phyloP scores from a whole-genome alignment of 257 asterid genomes.

The Vinca minor region DNA sequence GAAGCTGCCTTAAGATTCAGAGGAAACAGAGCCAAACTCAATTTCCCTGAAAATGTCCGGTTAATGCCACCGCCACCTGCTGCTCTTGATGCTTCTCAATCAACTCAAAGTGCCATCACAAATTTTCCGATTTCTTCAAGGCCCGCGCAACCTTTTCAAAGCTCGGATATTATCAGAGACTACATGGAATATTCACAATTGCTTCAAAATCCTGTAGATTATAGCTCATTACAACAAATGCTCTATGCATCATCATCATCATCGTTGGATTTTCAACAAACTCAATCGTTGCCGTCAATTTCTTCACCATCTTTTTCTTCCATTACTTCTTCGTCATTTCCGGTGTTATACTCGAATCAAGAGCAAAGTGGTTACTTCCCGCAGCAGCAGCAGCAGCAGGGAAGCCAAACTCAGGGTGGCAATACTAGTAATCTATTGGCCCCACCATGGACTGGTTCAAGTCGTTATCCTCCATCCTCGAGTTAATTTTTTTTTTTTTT shows the following conservation, averaged over 20 bases:
- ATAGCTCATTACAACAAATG: slow-evolving; percentile 43
- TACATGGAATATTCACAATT: slow-evolving; percentile 65
- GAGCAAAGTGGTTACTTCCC: slow-evolving; percentile 35
- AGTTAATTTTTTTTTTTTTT: slow-evolving; percentile 41
- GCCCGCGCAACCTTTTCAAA: slow-evolving; percentile 22
- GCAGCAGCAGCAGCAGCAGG: slow-evolving; percentile 30
- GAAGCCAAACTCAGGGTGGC: slow-evolving; percentile 27
- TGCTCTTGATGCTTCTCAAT: slow-evolving; percentile 15
- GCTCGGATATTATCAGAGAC: slow-evolving; percentile 37
- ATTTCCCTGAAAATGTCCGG: slow-evolving; percentile 68
- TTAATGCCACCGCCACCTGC: slow-evolving; percentile 35
- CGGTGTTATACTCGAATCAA: slow-evolving; percentile 41
- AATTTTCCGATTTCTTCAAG: slow-evolving; percentile 1
- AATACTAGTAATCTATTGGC: slow-evolving; percentile 20
- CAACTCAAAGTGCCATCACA: no score
- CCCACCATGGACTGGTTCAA: slow-evolving; percentile 46
- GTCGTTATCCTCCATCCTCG: slow-evolving; percentile 53
- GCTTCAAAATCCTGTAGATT: slow-evolving; percentile 37
- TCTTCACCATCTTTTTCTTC: no score
- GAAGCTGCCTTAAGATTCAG: slow-evolving; percentile 82
- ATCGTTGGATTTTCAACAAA: slow-evolving; percentile 37
- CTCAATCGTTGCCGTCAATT: slow-evolving; percentile 28
- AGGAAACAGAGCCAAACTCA: slow-evolving; percentile 81
- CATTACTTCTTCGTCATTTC: slow-evolving; percentile 39
- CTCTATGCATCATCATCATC: slow-evolving; percentile 40